Evolutionary conservation across 768 basidiomycete genomes (phyloP), one percentile per base, ranked within the genome.

Genomic region (Scleroderma citrinum): DNA sequence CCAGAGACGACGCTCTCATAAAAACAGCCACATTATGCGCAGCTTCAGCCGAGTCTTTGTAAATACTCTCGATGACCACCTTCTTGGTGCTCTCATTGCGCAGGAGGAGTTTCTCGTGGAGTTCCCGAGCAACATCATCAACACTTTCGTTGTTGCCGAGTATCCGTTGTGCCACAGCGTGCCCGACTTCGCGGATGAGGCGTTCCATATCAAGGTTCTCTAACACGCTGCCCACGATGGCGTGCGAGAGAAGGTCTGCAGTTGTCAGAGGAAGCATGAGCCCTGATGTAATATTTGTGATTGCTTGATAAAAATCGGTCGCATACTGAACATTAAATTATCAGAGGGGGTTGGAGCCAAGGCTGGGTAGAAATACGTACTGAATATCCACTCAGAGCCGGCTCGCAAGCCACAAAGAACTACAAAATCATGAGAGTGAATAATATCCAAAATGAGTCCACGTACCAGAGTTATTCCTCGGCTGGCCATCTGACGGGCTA

Each of bases 341-440:
- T 55, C 50, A 51, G 54, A 30, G 5, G 13, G 26, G 13, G 24
- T 23, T 39, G 23, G 62, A 56, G 57, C 29, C 50, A 30, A 59
- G 55, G 55, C 57, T 19, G 56, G 48, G 32, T 38, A 19, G 40
- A 21, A 0, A 26, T 14, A 64, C 85, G 61, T 58, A 91, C 89
- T 49, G 86, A 87, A 62, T 95, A 95, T 38, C 92, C 91, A 55
- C 90, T 92, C 51, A 95, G 75, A 5, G 92, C 93, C 49, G 95
- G 94, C 68, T 98, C 95, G 70, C 95, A 98, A 24, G 95, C 95
- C n/a, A 98, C 95, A 65, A 96, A 93, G 71, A 97, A 97, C 92
- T 96, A 65, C 7, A 51, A 49, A 37, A 51, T 52, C 5, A 14
- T 36, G 16, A 41, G 54, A 31, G 43, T 3, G 26, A 12, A 21